Base-by-base conservation (phyloP, 352 stramenopile genomes). In the Phytophthora sojae region DNA sequence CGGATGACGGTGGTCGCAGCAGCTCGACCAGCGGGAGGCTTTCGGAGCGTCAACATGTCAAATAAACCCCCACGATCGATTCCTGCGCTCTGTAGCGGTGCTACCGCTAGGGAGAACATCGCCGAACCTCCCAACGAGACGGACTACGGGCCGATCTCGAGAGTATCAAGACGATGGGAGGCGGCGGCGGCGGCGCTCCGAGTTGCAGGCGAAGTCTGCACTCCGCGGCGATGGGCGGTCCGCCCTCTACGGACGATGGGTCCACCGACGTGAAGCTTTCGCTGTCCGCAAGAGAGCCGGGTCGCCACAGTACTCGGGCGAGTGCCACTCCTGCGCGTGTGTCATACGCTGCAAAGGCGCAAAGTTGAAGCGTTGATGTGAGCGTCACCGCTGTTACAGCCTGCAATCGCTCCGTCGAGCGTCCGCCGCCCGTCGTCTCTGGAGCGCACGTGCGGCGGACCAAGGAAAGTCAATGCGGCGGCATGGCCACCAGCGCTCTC, bases 131-230 rank as follows among this genome's bases (percentile, higher is more conserved):
- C 26, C 57, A 47, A 54, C 44, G 39, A 29, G 58, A 42, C 30
- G 42, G 42, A 44, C 19, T 15, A 42, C 25, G 21, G 30, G 50
- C 44, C 63, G 17, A 59, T 68, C 29, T 73, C 42, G 52, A 19
- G 65, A 52, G 32, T 73, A 57, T 74, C 67, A 70, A n/a, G 54
- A 70, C 61, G 67, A 74, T 69, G 67, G 45, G 45, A 15, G 19
- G 26, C 39, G 1, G 3, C 21, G 7, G 29, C 26, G 6, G 29
- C 32, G 14, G 44, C 29, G 21, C 25, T 19, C 32, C 50, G 49
- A 32, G 37, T n/a, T 44, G 37, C 21, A 7, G 15, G 14, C 7
- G 58, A 8, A 12, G 57, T 44, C 12, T 44, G 39, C 21, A 5
- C 23, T 55, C 42, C 26, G 23, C 25, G 26, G 25, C 19, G 21